Base-by-base conservation (phyloP, 192 early-diverging fungal genomes). In the Geranomyces variabilis region DNA sequence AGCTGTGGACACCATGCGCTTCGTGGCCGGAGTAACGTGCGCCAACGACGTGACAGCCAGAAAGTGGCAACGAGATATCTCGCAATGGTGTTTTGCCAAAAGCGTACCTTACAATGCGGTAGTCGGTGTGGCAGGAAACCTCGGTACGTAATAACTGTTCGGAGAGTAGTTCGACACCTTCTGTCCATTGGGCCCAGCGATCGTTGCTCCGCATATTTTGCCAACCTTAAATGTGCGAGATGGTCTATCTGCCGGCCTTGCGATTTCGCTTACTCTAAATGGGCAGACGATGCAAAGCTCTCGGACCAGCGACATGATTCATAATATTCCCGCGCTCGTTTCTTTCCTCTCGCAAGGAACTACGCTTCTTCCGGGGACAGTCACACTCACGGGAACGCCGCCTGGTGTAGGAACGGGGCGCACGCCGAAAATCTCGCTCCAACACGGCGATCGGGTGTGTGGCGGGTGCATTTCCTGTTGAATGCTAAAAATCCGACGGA, bases 11-110 rank as follows among this genome's bases (percentile, higher is more conserved):
- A 83, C 88, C 14, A 70, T 87, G 31, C 59, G 77, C 10, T 83
- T 84, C 69, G 85, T 89, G 31, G 60, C 72, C 77, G 85, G 88
- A 47, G 86, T 83, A 70, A 88, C 88, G 8, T 71, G 76, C 7
- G 80, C 80, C 28, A 89, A 89, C 75, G 88, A 89, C 66, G 76
- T 89, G 30, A 82, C 83, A 15, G 81, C 88, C 15, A 73, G 88
- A 26, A 84, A 82, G 49, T 87, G 84, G 87, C 87, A 89, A 63
- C 75, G 79, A 45, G 67, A 73, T 6, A 75, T 77, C 12, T 76
- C 80, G 19, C 87, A 88, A 71, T 88, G 87, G 87, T 77, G 75
- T 58, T 88, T 88, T 74, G 78, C 83, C 22, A 89, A 89, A 43
- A 80, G 83, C 57, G 65, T 67, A 67, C 26, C 49, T 55, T 46